phyloP scores from a whole-genome alignment of 1,139 yeast species.

The Wickerhamomyces sp. region DNA sequence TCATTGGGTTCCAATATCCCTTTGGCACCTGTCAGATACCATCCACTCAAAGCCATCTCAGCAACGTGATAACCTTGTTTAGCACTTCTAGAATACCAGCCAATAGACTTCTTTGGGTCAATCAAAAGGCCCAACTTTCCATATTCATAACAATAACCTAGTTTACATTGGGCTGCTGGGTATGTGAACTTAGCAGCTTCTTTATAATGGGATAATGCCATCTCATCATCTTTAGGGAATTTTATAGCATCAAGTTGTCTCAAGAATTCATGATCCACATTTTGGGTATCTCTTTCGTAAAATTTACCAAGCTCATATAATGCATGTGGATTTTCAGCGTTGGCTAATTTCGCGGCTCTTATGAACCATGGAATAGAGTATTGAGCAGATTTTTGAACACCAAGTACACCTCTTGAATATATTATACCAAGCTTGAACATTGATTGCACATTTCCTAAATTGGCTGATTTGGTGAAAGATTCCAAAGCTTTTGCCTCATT shows the following conservation, averaged over 20 bases:
- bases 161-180: constrained; percentile 76
- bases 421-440: constrained; percentile 71
- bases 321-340: constrained; percentile 46
- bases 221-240: constrained; percentile 39
- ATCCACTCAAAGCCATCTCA: constrained; percentile 84
- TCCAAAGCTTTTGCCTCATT: constrained; percentile 42
- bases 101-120: constrained; percentile 73
- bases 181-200: constrained; percentile 74
- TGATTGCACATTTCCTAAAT: constrained; percentile 47
- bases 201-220: constrained; percentile 65
- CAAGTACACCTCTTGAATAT: constrained; percentile 45
- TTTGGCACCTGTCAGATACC: constrained; percentile 84
- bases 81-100: constrained; percentile 87
- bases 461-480: constrained; percentile 56
- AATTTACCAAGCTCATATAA: constrained; percentile 65
- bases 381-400: constrained; percentile 38
- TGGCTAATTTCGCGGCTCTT: constrained; percentile 46
- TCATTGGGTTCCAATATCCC: constrained; percentile 69
- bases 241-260: constrained; percentile 26
- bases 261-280: constrained; percentile 16
- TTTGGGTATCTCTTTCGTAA: constrained; percentile 54
- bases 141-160: constrained; percentile 84
- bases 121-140: constrained; percentile 69
- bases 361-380: constrained; percentile 54
- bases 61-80: constrained; percentile 75